A percentile compares a stretch with the other conserved stretches of the same genome.
Evolutionary conservation across 2,329 filamentous ascomycete species (phyloP).

Genomic region (Periconia sp.): DNA sequence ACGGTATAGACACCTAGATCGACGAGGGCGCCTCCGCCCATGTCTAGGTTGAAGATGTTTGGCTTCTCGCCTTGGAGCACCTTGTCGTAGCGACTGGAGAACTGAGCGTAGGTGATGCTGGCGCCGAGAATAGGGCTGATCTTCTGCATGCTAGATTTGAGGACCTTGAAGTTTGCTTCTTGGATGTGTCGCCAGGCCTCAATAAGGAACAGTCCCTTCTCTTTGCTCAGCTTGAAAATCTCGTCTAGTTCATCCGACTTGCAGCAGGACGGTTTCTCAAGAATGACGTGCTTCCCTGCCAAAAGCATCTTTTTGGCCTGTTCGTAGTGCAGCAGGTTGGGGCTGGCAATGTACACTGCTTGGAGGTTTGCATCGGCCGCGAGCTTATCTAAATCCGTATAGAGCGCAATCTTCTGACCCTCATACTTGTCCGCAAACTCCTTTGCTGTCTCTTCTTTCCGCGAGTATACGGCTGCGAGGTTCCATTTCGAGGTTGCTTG

Average conservation of each 20-base stretch:
- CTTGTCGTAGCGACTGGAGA: constrained; percentile 54
- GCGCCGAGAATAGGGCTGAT: constrained; percentile 54
- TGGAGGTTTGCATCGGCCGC: constrained; percentile 46
- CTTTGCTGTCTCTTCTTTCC: constrained; percentile 50
- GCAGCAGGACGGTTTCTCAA: constrained; percentile 58
- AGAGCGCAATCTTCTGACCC: constrained; percentile 33
- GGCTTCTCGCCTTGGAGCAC: constrained; percentile 54
- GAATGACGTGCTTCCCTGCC: constrained; percentile 55
- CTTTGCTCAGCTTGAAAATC: constrained; percentile 50
- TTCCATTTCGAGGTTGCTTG: constrained; percentile 52
- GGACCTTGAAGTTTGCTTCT: constrained; percentile 55
- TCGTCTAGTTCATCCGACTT: constrained; percentile 51
- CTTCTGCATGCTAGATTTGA: constrained; percentile 46
- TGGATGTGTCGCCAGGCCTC: constrained; percentile 59
- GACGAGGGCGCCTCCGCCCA: constrained; percentile 55
- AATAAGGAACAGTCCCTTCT: constrained; percentile 51
- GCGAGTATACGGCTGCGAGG: constrained; percentile 55
- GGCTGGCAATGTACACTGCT: constrained; percentile 57
- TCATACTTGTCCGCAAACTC: constrained; percentile 52
- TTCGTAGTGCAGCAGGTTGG: constrained; percentile 55
- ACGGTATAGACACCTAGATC: constrained; percentile 58
- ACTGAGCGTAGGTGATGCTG: constrained; percentile 52
- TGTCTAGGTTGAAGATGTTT: constrained; percentile 57
- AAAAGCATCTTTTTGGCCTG: constrained; percentile 52
- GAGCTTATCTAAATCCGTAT: constrained; percentile 50